Base-by-base conservation (phyloP, 495 filamentous ascomycete genomes). In the Hypoxylon fuscum region DNA sequence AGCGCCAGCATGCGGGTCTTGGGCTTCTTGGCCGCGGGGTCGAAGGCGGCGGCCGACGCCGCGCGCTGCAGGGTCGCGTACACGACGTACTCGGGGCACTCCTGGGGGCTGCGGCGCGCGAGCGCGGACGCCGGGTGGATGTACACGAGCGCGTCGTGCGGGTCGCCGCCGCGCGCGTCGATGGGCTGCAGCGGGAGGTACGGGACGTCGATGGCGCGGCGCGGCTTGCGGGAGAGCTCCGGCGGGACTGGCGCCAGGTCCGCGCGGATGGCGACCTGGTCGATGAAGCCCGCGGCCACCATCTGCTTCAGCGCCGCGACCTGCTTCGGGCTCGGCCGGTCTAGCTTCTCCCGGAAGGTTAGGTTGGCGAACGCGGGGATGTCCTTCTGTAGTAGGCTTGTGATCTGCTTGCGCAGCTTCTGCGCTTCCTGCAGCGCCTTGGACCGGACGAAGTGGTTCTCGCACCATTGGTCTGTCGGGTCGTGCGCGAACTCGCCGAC, bases 241-340 rank as follows among this genome's bases (percentile, higher is more conserved):
- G 90, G 90, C 1, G 92, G 90, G 14, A 80, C 80, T 3, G 92
- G 90, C 0, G 90, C 80, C 8, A 94, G 79, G 71, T 98, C 93
- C 2, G 92, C 92, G 57, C 95, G 91, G 68, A 98, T 94, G 47
- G 96, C 96, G 45, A 99, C 83, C 55, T 97, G 89, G 77, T 98
- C 96, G 62, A 99, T 88, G 78, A 97, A 99, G 2, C 93, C 96
- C 0, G 93, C 90, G 0, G 93, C 90, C 44, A 91, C 84, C 69
- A 98, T 93, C 70, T 97, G 92, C 68, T 93, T 93, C 7, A 99
- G 81, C 0, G 91, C 87, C 60, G 90, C 88, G 25, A 94, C 72
- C 62, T 96, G 89, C 41, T 88, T 87, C 0, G 84, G 63, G 0
- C 85, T 83, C 2, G 93, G 93, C 2, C 86, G 83, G 5, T 90